Conservation (phyloP, 2,329 filamentous ascomycete genomes). For the Neonectria punicea region DNA sequence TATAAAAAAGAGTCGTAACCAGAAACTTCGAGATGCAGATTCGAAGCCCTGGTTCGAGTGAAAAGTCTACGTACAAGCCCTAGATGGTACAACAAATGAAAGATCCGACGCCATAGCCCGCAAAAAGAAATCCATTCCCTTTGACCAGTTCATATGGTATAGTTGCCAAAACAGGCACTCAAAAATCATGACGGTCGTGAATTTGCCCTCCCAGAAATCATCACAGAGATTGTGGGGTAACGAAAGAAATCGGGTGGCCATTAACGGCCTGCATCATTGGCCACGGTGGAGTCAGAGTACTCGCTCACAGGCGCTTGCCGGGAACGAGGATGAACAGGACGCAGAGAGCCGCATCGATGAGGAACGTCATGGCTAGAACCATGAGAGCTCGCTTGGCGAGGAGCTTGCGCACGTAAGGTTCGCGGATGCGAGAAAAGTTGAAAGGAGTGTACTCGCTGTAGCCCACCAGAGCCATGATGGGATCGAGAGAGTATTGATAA, state of each 20-base stretch:
- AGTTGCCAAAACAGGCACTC: conserved; percentile 33
- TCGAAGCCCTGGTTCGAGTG: conserved; percentile 31
- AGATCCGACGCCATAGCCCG: conserved; percentile 40
- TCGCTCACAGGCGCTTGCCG: conserved; percentile 76
- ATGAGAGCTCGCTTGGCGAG: conserved; percentile 85
- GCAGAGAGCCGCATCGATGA: conserved; percentile 84
- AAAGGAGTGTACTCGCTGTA: conserved; percentile 97
- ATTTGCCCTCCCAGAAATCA: conserved; percentile 27
- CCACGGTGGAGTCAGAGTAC: conserved; percentile 17
- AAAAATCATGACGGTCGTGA: conserved; percentile 46
- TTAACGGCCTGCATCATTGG: conserved; percentile 41
- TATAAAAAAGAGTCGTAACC: conserved; percentile 30
- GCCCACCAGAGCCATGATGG: conserved; percentile 86
- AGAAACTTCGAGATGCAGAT: conserved; percentile 33
- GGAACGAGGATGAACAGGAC: conserved; percentile 95
- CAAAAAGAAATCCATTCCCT: conserved; percentile 25
- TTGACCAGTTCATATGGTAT: conserved; percentile 25
- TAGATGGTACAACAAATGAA: conserved; percentile 40
- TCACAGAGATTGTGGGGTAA: conserved; percentile 28
- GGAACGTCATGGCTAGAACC: conserved; percentile 78
- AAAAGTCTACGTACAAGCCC: conserved; percentile 41
- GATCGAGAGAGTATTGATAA: conserved; percentile 96
- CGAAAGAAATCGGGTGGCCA: conserved; percentile 31
- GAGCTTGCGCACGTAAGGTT: conserved; percentile 89
- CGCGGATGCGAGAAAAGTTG: conserved; percentile 86